Conservation (phyloP, 495 filamentous ascomycete genomes). For the Neurospora intermedia region DNA sequence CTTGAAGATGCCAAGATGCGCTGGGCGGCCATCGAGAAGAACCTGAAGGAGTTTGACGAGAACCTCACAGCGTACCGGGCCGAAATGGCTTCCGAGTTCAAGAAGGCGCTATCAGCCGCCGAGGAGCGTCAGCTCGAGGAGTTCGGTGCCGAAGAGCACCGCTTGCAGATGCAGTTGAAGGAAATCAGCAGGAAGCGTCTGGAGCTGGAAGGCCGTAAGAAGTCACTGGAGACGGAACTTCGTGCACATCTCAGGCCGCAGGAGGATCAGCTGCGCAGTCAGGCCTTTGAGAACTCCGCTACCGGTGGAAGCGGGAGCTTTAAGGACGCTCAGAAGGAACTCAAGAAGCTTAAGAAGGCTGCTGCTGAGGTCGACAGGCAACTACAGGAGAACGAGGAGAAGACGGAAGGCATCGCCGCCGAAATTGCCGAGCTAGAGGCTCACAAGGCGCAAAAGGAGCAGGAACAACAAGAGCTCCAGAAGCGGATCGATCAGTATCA, state of each 20-base stretch:
- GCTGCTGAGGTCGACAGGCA: constrained; percentile 53
- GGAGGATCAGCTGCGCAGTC: constrained; percentile 75
- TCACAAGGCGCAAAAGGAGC: constrained; percentile 54
- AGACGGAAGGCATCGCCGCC: constrained; percentile 53
- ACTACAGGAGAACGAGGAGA: constrained; percentile 58
- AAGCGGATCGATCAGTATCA: constrained; percentile 76
- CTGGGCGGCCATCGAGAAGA: constrained; percentile 62
- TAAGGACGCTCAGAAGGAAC: constrained; percentile 70
- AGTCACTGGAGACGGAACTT: constrained; percentile 68
- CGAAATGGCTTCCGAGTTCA: constrained; percentile 79
- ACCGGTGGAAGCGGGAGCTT: constrained; percentile 53
- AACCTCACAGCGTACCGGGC: constrained; percentile 62
- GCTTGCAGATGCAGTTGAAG: constrained; percentile 61
- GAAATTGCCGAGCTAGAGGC: constrained; percentile 51
- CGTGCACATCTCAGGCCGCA: constrained; percentile 74
- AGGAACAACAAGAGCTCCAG: constrained; percentile 62
- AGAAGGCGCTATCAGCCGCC: constrained; percentile 70
- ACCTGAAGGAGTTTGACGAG: constrained; percentile 63
- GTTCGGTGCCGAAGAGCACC: constrained; percentile 55
- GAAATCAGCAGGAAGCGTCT: constrained; percentile 62
- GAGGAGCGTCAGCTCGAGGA: constrained; percentile 75
- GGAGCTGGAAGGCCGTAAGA: constrained; percentile 72
- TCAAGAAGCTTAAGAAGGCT: constrained; percentile 60
- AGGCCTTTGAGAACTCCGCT: constrained; percentile 57
- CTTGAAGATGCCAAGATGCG: constrained; percentile 60